A percentile compares a stretch with the other conserved stretches of the same genome.
These are phyloP conservation scores for Trichoderma reesei DNA, from an alignment of 495 filamentous ascomycete genomes.

Conservation along the genomic window DNA sequence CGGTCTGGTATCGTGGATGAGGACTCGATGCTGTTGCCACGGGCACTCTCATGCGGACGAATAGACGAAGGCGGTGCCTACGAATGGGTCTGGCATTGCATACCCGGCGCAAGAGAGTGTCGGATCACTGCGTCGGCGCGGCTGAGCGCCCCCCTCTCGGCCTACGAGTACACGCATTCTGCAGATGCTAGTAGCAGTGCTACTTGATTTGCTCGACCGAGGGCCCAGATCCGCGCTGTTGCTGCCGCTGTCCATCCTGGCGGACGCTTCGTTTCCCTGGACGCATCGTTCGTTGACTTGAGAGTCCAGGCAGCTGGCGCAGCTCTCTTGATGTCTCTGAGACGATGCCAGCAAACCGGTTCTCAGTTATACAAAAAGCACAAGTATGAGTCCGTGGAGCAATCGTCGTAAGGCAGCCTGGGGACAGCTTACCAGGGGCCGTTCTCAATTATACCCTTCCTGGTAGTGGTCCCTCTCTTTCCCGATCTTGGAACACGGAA, in stretches of 20 bases:
- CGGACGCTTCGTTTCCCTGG: not conserved
- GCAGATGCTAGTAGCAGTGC: not conserved
- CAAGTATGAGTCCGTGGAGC: not conserved
- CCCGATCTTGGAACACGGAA: slow-evolving; percentile 17
- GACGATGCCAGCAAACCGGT: not conserved
- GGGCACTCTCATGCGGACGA: not conserved
- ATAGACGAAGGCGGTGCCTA: not conserved
- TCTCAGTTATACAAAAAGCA: not conserved
- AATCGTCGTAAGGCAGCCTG: not conserved
- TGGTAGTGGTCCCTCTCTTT: slow-evolving; percentile 9
- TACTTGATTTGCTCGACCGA: not conserved
- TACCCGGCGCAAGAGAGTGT: not conserved
- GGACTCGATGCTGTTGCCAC: not conserved
- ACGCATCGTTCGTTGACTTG: not conserved
- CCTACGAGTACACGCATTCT: not conserved
- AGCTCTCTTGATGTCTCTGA: not conserved
- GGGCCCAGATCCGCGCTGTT: not conserved
- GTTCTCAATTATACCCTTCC: slow-evolving; percentile 9
- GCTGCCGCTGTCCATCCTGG: not conserved
- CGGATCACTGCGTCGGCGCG: slow-evolving; percentile 6
- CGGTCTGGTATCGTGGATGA: slow-evolving; percentile 11
- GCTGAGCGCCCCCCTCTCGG: not conserved
- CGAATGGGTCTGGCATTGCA: not conserved
- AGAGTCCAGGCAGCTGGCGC: not conserved
- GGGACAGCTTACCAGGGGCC: not conserved